phyloP scores from a whole-genome alignment of 192 early-diverging fungal genomes.

The Coemansia sp. region DNA sequence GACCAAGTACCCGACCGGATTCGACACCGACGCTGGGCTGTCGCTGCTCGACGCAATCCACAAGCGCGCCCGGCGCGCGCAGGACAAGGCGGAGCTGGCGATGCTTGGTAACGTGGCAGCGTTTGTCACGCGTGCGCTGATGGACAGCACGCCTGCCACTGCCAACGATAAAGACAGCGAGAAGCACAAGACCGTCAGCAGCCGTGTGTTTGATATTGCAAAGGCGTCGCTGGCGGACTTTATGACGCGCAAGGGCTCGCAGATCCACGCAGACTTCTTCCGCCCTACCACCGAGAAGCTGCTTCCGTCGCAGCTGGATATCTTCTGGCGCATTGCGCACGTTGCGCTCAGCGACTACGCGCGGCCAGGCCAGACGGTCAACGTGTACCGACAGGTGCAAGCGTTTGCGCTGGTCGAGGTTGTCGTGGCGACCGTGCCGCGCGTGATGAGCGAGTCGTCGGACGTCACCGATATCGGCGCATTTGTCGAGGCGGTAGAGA shows the following conservation, averaged over 20 bases:
- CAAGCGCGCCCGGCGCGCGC: slow-evolving; percentile 68
- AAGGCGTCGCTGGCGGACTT: slow-evolving; percentile 64
- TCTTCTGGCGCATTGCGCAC: slow-evolving; percentile 65
- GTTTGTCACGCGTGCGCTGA: slow-evolving; percentile 59
- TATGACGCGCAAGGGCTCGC: slow-evolving; percentile 72
- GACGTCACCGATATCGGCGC: neutral
- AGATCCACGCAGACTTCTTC: slow-evolving; percentile 71
- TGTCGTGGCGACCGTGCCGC: slow-evolving; percentile 4
- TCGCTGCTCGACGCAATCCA: slow-evolving; percentile 67
- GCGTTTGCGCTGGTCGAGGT: slow-evolving; percentile 52
- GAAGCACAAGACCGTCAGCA: slow-evolving; percentile 10
- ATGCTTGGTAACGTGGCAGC: slow-evolving; percentile 61
- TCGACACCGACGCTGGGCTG: slow-evolving; percentile 58
- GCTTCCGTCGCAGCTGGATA: slow-evolving; percentile 39
- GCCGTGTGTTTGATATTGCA: slow-evolving; percentile 58
- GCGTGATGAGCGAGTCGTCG: slow-evolving; percentile 6
- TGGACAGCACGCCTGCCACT: slow-evolving; percentile 36
- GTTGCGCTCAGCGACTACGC: slow-evolving; percentile 57
- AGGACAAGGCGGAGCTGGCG: slow-evolving; percentile 54
- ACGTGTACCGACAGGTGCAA: slow-evolving; percentile 67
- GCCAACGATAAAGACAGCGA: too few species aligned
- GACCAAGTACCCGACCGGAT: slow-evolving; percentile 60
- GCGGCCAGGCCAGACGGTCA: slow-evolving; percentile 55
- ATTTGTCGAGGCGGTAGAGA: slow-evolving; percentile 4
- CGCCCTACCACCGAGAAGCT: slow-evolving; percentile 13